A percentile compares a stretch with the other conserved stretches of the same genome.
Evolutionary conservation across 2,329 filamentous ascomycete species (phyloP).

Genomic region (Neurospora sp.): DNA sequence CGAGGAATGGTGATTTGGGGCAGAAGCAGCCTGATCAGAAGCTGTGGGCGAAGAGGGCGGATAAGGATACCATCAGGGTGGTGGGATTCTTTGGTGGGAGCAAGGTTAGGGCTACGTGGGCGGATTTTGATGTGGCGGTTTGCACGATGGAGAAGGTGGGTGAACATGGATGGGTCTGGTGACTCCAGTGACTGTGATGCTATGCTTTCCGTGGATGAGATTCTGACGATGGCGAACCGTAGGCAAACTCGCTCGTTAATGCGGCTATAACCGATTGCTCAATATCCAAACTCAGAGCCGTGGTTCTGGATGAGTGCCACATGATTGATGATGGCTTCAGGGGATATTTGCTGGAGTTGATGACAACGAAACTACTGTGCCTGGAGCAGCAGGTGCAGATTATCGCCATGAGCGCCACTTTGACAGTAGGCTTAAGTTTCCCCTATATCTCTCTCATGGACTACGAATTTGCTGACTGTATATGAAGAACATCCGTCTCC

Average conservation of each 20-base stretch:
- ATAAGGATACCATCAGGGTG: conserved; percentile 52
- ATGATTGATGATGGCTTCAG: conserved; percentile 71
- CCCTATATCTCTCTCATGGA: background rate
- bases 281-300: conserved; percentile 51
- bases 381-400: conserved; percentile 59
- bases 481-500: conserved; percentile 54
- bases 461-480: conserved; percentile 3
- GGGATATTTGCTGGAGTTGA: conserved; percentile 65
- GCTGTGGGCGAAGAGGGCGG: conserved; percentile 43
- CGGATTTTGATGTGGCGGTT: conserved; percentile 66
- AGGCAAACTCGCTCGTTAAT: conserved; percentile 69
- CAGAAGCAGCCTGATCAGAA: conserved; percentile 24
- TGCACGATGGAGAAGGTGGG: conserved; percentile 69
- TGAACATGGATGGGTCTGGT: background rate
- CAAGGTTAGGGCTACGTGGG: conserved; percentile 56
- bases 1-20: conserved; percentile 25
- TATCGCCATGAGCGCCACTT: conserved; percentile 70
- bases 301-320: conserved; percentile 71
- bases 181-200: background rate
- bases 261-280: conserved; percentile 60
- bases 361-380: conserved; percentile 63
- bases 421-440: conserved; percentile 43
- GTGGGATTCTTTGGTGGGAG: conserved; percentile 68
- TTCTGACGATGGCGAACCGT: conserved; percentile 2
- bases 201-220: background rate